Conservation (phyloP, 805 yeast species). For the Candida palmyrensis region DNA sequence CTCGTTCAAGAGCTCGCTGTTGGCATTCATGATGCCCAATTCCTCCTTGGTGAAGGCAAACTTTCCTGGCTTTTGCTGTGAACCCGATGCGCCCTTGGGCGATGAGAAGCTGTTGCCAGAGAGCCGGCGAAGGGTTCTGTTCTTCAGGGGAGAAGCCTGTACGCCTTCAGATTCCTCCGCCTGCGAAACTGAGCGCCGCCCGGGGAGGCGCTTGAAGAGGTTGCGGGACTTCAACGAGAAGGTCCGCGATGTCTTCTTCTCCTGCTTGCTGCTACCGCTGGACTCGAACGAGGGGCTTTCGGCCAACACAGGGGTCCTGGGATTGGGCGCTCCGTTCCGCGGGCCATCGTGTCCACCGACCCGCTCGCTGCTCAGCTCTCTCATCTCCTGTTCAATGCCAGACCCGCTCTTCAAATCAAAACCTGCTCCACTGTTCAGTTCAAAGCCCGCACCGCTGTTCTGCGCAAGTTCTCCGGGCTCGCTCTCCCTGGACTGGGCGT, state of each 20-base stretch:
- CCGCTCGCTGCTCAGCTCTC: too few species aligned
- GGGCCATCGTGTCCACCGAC: too few species aligned
- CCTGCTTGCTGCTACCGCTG: background rate
- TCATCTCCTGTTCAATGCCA: too few species aligned
- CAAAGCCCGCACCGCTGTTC: too few species aligned
- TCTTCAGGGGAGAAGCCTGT: background rate
- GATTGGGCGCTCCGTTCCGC: too few species aligned
- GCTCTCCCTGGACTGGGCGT: background rate
- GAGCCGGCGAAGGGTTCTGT: background rate
- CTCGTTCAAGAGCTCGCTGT: constrained; percentile 54
- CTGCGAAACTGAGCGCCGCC: background rate
- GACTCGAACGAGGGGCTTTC: constrained; percentile 1
- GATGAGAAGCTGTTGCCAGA: constrained; percentile 1
- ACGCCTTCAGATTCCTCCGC: background rate
- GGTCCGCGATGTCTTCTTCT: constrained; percentile 1
- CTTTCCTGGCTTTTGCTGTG: constrained; percentile 6
- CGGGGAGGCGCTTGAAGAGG: constrained; percentile 2
- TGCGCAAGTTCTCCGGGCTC: too few species aligned
- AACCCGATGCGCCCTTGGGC: constrained; percentile 2
- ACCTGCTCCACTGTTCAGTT: too few species aligned
- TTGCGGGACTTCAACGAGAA: constrained; percentile 4
- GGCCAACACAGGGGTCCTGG: constrained; percentile 3
- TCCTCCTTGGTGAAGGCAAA: constrained; percentile 52
- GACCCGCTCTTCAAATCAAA: too few species aligned
- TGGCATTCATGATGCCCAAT: constrained; percentile 55